Base-by-base conservation (phyloP, 2,329 filamentous ascomycete species). In the Sporothrix variecibatus region DNA sequence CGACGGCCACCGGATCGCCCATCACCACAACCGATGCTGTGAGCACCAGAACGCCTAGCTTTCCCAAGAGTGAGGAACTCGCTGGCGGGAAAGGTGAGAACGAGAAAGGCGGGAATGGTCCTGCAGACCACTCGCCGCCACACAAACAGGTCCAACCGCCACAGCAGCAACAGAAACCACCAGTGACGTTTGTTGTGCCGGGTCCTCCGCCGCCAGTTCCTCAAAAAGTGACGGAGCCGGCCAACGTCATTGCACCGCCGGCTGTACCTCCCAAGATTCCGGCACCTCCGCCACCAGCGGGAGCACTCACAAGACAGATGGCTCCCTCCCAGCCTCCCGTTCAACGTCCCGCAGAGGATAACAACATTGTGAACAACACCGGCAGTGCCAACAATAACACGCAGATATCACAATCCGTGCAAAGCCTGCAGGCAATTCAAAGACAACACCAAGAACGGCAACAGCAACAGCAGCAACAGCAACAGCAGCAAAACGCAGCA, bases 121-220 rank as follows among this genome's bases (percentile, higher is more conserved):
- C 31, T 64, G 3, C 28, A 9, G 31, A 40, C 31, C 31, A 64
- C 17, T 4, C 8, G 34, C 60, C 60, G 31, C 69, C 28, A n/a
- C 34, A 43, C n/a, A 26, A 58, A 3, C 53, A 3, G 8, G n/a
- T 5, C 15, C 53, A 58, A 23, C 49, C 23, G 9, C 12, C n/a
- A 31, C 51, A 71, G 8, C 53, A n/a, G 9, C 34, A 46, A 11
- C 69, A 49, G 56, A 38, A 26, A 7, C 5, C 51, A 1, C 34
- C 49, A 23, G 43, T 53, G 20, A 71, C 69, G 2, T 71, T 60
- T 28, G 28, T 28, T 8, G 69, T 71, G 8, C 53, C 69, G 1
- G 53, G 23, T n/a, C 69, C 69, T 1, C 69, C 69, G 15, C 69
- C 69, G 2, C 69, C 69, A n/a, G 69, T 71, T 17, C 53, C 53